A percentile compares a stretch with the other conserved stretches of the same genome.
Evolutionary conservation across 345 rosid species (phyloP).

Genomic region (Chamaenerion angustifolium): DNA sequence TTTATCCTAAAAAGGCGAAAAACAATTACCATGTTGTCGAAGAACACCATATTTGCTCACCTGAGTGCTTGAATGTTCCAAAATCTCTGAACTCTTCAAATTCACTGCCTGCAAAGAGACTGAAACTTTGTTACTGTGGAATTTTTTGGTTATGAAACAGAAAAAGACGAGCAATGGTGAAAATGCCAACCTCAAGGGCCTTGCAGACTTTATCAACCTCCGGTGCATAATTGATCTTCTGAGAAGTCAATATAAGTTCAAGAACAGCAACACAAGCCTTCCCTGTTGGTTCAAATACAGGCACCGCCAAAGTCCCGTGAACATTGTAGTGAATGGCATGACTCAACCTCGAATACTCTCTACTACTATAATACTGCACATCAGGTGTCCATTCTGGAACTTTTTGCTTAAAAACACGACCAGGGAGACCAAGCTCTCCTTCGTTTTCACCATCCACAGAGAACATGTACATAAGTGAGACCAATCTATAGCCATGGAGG

Average conservation of each 20-base stretch:
- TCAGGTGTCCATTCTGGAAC: slow-evolving; percentile 94
- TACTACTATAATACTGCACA: slow-evolving; percentile 76
- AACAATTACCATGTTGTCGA: no score
- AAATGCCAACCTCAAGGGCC: slow-evolving; percentile 73
- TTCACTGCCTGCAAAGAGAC: slow-evolving; percentile 70
- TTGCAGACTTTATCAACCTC: slow-evolving; percentile 97
- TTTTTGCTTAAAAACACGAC: slow-evolving; percentile 75
- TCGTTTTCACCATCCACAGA: slow-evolving; percentile 63
- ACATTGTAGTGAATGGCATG: slow-evolving; percentile 68
- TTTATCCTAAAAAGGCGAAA: no score
- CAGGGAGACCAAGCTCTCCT: slow-evolving; percentile 78
- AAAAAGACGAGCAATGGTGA: neutral
- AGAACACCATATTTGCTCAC: slow-evolving; percentile 23
- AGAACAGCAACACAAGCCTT: slow-evolving; percentile 81
- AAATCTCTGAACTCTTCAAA: slow-evolving; percentile 72
- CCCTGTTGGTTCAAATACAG: slow-evolving; percentile 70
- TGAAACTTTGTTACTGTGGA: slow-evolving; percentile 23
- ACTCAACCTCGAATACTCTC: slow-evolving; percentile 63
- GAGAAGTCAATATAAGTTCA: slow-evolving; percentile 83
- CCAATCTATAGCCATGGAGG: slow-evolving; percentile 78
- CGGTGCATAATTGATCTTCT: slow-evolving; percentile 70
- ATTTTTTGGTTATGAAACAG: slow-evolving; percentile 6
- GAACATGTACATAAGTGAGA: slow-evolving; percentile 59
- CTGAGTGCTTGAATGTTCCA: slow-evolving; percentile 60
- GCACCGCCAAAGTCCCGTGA: slow-evolving; percentile 79